Evolutionary conservation across 176 grass and related monocot genomes (phyloP).

Genomic region (Dendrocalamus sinicus): DNA sequence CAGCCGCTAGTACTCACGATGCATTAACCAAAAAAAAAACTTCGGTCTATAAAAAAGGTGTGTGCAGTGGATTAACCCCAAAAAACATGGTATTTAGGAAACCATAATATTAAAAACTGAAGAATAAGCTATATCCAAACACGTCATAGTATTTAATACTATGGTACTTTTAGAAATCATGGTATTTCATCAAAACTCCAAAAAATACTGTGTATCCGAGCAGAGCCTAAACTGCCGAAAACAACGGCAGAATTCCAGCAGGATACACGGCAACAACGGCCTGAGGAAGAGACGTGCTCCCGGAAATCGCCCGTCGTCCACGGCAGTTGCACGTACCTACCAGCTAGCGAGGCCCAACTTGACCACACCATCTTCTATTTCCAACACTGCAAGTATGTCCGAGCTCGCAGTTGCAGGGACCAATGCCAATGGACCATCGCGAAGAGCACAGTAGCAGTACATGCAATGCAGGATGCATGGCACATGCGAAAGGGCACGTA

Average conservation of each 20-base stretch:
- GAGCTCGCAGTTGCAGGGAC: not conserved
- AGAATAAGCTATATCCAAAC: no score
- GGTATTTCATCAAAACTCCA: no score
- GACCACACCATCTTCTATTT: not conserved
- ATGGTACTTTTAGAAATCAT: no score
- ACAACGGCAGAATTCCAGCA: slow-evolving; percentile 46
- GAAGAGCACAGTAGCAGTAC: not conserved
- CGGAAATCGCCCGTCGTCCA: slow-evolving; percentile 17
- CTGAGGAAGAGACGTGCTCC: not conserved
- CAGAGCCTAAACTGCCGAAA: not conserved
- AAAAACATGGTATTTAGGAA: no score
- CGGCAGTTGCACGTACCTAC: slow-evolving; percentile 40
- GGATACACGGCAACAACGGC: slow-evolving; percentile 21
- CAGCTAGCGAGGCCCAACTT: not conserved
- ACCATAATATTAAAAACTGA: no score
- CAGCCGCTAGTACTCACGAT: no score
- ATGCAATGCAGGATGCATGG: not conserved
- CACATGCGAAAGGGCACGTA: slow-evolving; percentile 17
- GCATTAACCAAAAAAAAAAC: no score
- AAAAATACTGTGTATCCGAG: no score
- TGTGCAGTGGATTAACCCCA: no score
- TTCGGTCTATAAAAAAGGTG: no score
- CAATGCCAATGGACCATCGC: not conserved
- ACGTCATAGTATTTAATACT: no score
- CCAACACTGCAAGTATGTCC: not conserved